Percentiles rank a stretch among this genome's conserved stretches.
phyloP scores from a whole-genome alignment of 495 filamentous ascomycete genomes.

The Barbatosphaeria neglecta region DNA sequence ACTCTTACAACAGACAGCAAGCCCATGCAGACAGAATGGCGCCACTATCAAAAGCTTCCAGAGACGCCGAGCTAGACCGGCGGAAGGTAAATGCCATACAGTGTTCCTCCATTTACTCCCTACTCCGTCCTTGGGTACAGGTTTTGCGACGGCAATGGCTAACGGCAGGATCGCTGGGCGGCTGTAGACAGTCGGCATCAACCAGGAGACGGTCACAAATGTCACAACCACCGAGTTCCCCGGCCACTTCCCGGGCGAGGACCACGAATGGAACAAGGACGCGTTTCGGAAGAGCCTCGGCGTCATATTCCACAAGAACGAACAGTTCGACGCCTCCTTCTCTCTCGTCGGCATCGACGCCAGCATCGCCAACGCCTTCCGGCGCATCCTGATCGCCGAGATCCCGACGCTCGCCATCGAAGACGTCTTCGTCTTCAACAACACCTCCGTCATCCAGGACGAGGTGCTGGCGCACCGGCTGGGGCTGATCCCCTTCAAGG shows the following conservation, averaged over 20 bases:
- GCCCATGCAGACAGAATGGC: constrained; percentile 23
- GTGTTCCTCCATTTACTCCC: no score
- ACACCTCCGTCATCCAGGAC: constrained; percentile 94
- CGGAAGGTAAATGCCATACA: constrained; percentile 27
- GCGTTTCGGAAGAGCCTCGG: constrained; percentile 56
- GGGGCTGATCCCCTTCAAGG: constrained; percentile 81
- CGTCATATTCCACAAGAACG: constrained; percentile 74
- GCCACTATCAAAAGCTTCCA: constrained; percentile 24
- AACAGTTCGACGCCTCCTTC: constrained; percentile 64
- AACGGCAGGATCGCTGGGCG: no score
- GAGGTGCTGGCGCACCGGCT: constrained; percentile 85
- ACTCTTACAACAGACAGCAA: no score
- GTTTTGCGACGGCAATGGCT: neutral
- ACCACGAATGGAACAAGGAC: constrained; percentile 74
- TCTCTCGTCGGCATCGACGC: constrained; percentile 88
- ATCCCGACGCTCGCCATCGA: constrained; percentile 92
- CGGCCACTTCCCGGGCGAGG: constrained; percentile 79
- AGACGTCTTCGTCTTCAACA: constrained; percentile 79
- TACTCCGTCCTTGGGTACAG: neutral
- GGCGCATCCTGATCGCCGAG: constrained; percentile 91
- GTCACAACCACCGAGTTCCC: constrained; percentile 84
- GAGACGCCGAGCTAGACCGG: constrained; percentile 25
- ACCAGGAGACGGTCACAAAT: constrained; percentile 78
- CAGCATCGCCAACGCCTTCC: constrained; percentile 92
- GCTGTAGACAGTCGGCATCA: constrained; percentile 69